These are phyloP conservation scores for Aspergillus sclerotiicarbonarius DNA, from an alignment of 495 filamentous ascomycete genomes.

Conservation along the genomic window DNA sequence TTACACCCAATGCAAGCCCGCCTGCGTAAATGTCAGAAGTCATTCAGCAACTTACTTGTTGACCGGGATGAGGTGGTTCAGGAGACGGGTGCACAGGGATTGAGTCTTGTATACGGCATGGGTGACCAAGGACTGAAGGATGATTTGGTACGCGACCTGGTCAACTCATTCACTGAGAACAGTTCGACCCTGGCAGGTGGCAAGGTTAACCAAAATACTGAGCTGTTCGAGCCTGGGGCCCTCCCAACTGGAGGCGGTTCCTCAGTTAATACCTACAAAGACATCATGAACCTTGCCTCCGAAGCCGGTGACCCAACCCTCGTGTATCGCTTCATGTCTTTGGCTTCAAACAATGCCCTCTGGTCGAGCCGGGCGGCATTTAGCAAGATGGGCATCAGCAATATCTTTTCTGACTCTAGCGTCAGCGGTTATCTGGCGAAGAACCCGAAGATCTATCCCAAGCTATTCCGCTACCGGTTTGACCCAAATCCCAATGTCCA, in stretches of 20 bases:
- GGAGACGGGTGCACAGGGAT: constrained; percentile 87
- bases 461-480: constrained; percentile 89
- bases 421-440: constrained; percentile 64
- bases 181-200: constrained; percentile 63
- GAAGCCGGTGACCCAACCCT: constrained; percentile 93
- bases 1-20: constrained; percentile 65
- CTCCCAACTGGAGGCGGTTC: constrained; percentile 87
- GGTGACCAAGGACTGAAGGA: constrained; percentile 77
- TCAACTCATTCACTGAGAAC: constrained; percentile 80
- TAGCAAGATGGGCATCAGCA: constrained; percentile 88
- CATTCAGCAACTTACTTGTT: constrained; percentile 82
- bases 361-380: constrained; percentile 96
- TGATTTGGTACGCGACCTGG: constrained; percentile 79
- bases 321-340: constrained; percentile 95
- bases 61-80: constrained; percentile 92
- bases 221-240: constrained; percentile 91
- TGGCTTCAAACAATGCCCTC: constrained; percentile 89
- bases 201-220: constrained; percentile 81
- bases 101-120: constrained; percentile 88
- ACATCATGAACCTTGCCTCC: constrained; percentile 88
- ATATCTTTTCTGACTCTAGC: constrained; percentile 83
- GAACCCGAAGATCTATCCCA: constrained; percentile 92
- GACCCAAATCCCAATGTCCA: constrained; percentile 92
- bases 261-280: constrained; percentile 89
- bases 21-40: constrained; percentile 75